These are phyloP conservation scores for Isabelozyma heimii DNA, from an alignment of 805 yeast genomes.

Conservation along the genomic window DNA sequence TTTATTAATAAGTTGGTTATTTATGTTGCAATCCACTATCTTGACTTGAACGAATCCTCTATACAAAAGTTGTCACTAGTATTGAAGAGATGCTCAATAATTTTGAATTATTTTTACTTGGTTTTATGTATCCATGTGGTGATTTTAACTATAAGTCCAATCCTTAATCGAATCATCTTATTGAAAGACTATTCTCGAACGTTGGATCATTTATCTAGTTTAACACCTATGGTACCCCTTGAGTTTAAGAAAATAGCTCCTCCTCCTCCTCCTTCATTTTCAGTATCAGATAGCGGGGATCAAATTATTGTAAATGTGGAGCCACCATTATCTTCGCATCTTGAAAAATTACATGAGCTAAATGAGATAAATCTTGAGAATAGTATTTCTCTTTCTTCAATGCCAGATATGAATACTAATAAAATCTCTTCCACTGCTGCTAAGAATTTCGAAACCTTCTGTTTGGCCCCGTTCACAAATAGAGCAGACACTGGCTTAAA, in stretches of 20 bases:
- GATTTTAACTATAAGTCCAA: slow-evolving; percentile 15
- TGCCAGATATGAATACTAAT: not conserved
- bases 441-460: slow-evolving; percentile 25
- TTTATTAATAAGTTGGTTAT: not conserved
- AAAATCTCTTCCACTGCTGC: slow-evolving; percentile 12
- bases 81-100: slow-evolving; percentile 8
- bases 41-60: not conserved
- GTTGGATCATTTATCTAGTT: slow-evolving; percentile 16
- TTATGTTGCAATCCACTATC: not conserved
- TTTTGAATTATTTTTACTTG: slow-evolving; percentile 16
- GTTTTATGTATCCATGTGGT: slow-evolving; percentile 26
- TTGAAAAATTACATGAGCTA: not conserved
- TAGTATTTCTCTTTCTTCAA: not conserved
- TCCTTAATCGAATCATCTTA: slow-evolving; percentile 10
- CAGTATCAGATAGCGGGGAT: not conserved
- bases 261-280: not conserved
- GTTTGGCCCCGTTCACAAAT: slow-evolving; percentile 20
- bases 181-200: slow-evolving; percentile 17
- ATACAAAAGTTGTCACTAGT: slow-evolving; percentile 4
- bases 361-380: slow-evolving; percentile 2
- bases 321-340: not conserved
- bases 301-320: slow-evolving; percentile 2
- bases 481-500: slow-evolving; percentile 11
- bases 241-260: slow-evolving; percentile 3
- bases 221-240: slow-evolving; percentile 18